Conservation (phyloP, 169 alveolate species). For the Plasmodium vivax region DNA sequence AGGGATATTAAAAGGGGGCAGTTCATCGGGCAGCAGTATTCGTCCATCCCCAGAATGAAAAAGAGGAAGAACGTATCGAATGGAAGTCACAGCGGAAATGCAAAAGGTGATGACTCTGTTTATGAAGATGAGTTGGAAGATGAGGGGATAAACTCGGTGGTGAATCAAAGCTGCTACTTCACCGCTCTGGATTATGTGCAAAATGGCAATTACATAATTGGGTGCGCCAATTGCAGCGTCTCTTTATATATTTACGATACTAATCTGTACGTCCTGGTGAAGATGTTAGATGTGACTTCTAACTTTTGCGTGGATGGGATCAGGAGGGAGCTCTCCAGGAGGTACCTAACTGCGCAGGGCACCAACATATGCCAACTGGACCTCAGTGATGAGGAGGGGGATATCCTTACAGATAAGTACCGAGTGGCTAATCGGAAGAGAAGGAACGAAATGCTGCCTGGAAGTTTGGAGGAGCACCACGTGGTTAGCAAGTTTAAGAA, state of each 20-base stretch:
- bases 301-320: constrained; percentile 57
- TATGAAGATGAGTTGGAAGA: constrained; percentile 38
- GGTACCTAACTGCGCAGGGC: constrained; percentile 48
- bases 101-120: not conserved
- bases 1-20: constrained; percentile 88
- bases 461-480: constrained; percentile 37
- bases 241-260: constrained; percentile 48
- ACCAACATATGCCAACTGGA: constrained; percentile 23
- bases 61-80: constrained; percentile 1
- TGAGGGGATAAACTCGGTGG: constrained; percentile 30
- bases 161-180: constrained; percentile 35
- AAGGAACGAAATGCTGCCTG: constrained; percentile 41
- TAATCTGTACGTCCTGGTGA: constrained; percentile 7
- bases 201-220: constrained; percentile 44
- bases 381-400: constrained; percentile 67
- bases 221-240: constrained; percentile 52
- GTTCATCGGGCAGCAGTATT: constrained; percentile 79
- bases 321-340: constrained; percentile 38
- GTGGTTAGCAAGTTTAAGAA: constrained; percentile 43
- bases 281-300: constrained; percentile 37
- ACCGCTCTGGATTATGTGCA: constrained; percentile 49
- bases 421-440: constrained; percentile 34
- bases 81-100: not conserved
- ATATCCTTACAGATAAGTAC: constrained; percentile 34
- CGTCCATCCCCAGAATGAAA: constrained; percentile 77